These are phyloP conservation scores for Gremmenia infestans DNA, from an alignment of 2,329 filamentous ascomycete genomes.

Conservation along the genomic window DNA sequence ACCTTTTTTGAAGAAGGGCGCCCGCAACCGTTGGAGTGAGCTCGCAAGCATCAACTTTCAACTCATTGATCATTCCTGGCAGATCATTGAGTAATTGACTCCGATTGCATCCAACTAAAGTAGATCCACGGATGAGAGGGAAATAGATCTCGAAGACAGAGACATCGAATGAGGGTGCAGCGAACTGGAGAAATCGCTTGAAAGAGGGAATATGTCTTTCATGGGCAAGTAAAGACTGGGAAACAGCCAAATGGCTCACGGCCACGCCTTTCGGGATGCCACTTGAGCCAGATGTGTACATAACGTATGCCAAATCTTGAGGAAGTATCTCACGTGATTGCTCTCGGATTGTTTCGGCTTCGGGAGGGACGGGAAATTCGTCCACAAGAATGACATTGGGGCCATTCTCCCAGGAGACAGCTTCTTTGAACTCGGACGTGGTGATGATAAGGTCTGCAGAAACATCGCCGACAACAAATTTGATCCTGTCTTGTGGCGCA, in stretches of 20 bases:
- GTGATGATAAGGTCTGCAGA: slow-evolving; percentile 65
- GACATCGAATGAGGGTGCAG: slow-evolving; percentile 88
- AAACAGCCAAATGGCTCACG: slow-evolving; percentile 73
- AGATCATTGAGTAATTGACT: slow-evolving; percentile 70
- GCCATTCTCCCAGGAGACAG: slow-evolving; percentile 34
- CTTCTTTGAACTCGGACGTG: slow-evolving; percentile 41
- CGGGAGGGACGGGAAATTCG: slow-evolving; percentile 22
- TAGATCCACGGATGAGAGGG: slow-evolving; percentile 67
- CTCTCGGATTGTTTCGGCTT: not conserved
- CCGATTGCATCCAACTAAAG: slow-evolving; percentile 67
- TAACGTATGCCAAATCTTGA: slow-evolving; percentile 67
- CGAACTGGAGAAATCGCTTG: slow-evolving; percentile 81
- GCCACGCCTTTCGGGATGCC: slow-evolving; percentile 84
- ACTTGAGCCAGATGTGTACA: slow-evolving; percentile 91
- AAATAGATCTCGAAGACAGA: slow-evolving; percentile 96
- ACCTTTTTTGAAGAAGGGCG: slow-evolving; percentile 65
- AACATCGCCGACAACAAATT: slow-evolving; percentile 77
- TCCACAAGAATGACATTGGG: slow-evolving; percentile 39
- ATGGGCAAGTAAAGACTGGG: slow-evolving; percentile 79
- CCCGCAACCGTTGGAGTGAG: slow-evolving; percentile 83
- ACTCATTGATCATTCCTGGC: slow-evolving; percentile 55
- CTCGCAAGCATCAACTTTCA: slow-evolving; percentile 78
- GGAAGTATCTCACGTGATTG: slow-evolving; percentile 11
- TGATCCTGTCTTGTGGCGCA: slow-evolving; percentile 68
- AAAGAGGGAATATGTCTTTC: slow-evolving; percentile 72